Evolutionary conservation across 2,329 filamentous ascomycete genomes (phyloP), one percentile per base, ranked within the genome.

Genomic region (Aspergillus fructus): DNA sequence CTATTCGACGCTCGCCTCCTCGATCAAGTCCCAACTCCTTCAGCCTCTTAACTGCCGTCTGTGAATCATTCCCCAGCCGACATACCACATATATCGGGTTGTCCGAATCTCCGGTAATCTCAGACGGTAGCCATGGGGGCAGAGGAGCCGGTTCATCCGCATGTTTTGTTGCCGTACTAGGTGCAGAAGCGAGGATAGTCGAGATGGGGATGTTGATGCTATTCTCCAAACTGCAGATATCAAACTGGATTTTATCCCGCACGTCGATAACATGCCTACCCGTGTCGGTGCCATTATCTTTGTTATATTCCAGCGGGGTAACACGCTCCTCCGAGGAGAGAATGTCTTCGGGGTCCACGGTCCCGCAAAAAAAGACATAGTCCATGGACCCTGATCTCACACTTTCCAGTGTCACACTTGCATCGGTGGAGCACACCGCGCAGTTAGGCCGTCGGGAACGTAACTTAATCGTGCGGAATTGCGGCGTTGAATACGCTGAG

Each of bases 361-460:
- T 81, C 4, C 93, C 92, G 69, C 93, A 97, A 69, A 97, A 97
- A 52, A 88, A 85, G 0, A 89, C 82, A 70, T 97, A 97, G 69
- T 97, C 91, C 47, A 93, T 78, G 5, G 84, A 87, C 0, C 89
- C 88, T 0, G 81, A 82, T 19, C 73, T 77, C 51, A 96, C 75
- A 7, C 81, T 83, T 11, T 87, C 79, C 7, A 85, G 70, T 0
- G 87, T 88, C 11, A 97, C 80, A 0, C 78, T 84, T 0, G 84
- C 81, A 8, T 81, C 74, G 0, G 81, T 76, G 0, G 89, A 89
- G 71, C 94, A 99, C 1, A 89, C 89, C 37, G 90, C 85, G 67
- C 94, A 97, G 40, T 85, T 85, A 8, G 79, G 74, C 49, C 90
- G 83, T 50, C 88, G 82, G 0, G 85, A 81, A 15, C 90, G 85